Evolutionary conservation across 768 basidiomycete genomes (phyloP).

Genomic region (Tremella fuciformis): DNA sequence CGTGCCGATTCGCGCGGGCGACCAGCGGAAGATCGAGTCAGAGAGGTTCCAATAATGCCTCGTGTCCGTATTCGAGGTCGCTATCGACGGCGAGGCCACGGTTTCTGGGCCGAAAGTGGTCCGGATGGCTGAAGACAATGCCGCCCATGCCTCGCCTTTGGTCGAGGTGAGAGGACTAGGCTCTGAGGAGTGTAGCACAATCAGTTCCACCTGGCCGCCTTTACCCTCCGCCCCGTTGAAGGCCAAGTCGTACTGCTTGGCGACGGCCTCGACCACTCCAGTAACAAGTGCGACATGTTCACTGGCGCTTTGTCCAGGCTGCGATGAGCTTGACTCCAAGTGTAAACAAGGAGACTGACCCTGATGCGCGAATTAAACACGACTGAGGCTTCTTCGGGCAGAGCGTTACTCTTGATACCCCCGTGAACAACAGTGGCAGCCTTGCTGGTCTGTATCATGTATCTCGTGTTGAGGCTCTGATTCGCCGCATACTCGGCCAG

Average conservation of each 20-base stretch:
- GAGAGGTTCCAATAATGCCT: slow-evolving; percentile 6
- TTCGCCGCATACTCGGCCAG: slow-evolving; percentile 23
- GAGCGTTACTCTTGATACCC: slow-evolving; percentile 42
- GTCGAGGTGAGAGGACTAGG: neutral
- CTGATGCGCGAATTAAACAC: slow-evolving; percentile 44
- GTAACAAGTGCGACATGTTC: neutral
- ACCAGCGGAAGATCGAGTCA: slow-evolving; percentile 13
- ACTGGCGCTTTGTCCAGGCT: too few relatives aligned
- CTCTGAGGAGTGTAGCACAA: neutral
- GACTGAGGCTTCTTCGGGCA: slow-evolving; percentile 43
- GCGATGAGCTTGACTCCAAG: too few relatives aligned
- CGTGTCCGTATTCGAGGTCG: slow-evolving; percentile 11
- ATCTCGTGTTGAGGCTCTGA: slow-evolving; percentile 20
- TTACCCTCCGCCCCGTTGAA: too few relatives aligned
- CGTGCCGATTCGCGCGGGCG: slow-evolving; percentile 19
- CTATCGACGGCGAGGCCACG: neutral
- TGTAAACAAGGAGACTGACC: too few relatives aligned
- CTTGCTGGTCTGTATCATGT: slow-evolving; percentile 39
- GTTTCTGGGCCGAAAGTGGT: slow-evolving; percentile 8
- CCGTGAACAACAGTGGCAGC: slow-evolving; percentile 45
- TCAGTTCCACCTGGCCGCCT: too few relatives aligned
- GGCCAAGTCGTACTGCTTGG: slow-evolving; percentile 36
- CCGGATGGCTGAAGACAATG: slow-evolving; percentile 4
- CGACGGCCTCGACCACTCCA: slow-evolving; percentile 18
- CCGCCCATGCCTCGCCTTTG: neutral